Percentiles rank a stretch among this genome's conserved stretches.
These are phyloP conservation scores for Sugiyamaella neomexicana DNA, from an alignment of 1,139 yeast genomes.

Conservation along the genomic window DNA sequence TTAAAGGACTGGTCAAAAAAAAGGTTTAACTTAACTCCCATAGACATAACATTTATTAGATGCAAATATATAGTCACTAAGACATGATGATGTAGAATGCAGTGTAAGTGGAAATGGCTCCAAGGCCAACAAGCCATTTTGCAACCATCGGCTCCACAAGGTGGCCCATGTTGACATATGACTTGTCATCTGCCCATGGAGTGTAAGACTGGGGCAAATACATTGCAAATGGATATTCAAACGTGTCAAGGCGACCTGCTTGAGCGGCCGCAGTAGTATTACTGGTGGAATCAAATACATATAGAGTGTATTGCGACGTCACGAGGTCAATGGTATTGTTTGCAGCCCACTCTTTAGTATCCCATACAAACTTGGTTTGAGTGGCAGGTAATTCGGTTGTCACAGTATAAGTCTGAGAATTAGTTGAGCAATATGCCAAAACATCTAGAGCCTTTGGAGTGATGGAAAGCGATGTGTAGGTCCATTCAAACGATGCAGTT, in stretches of 20 bases:
- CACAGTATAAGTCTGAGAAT: constrained; percentile 42
- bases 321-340: constrained; percentile 31
- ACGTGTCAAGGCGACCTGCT: constrained; percentile 42
- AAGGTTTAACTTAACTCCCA: constrained; percentile 31
- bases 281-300: constrained; percentile 40
- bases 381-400: constrained; percentile 38
- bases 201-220: constrained; percentile 42
- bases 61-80: neutral
- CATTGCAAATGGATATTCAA: constrained; percentile 39
- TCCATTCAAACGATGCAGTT: constrained; percentile 45
- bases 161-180: constrained; percentile 27
- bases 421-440: constrained; percentile 42
- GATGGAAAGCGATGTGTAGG: constrained; percentile 40
- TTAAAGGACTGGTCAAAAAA: constrained; percentile 83
- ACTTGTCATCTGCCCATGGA: constrained; percentile 35
- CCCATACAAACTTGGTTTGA: constrained; percentile 42
- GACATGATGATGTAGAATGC: constrained; percentile 22
- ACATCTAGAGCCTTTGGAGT: constrained; percentile 43
- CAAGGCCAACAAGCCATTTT: constrained; percentile 29
- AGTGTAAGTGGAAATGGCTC: constrained; percentile 18
- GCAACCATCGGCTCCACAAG: constrained; percentile 25
- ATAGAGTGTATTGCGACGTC: constrained; percentile 42
- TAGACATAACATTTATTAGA: too few species aligned
- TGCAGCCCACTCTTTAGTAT: constrained; percentile 39
- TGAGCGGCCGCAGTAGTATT: constrained; percentile 34